Evolutionary conservation across 2,329 filamentous ascomycete species (phyloP).

Genomic region (Cladosporium colombiae): DNA sequence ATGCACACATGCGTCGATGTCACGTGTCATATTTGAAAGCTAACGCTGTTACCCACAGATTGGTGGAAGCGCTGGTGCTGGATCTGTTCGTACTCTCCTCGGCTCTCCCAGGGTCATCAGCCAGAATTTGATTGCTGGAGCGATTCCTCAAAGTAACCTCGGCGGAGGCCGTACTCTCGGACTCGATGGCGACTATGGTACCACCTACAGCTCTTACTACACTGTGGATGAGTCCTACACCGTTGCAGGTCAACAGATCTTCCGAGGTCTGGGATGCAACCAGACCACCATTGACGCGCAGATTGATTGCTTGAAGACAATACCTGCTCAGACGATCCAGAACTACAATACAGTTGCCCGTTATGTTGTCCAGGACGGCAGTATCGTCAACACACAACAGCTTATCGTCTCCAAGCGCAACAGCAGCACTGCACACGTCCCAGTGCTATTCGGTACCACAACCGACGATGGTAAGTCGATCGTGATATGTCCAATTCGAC

Average conservation of each 20-base stretch:
- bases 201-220: constrained; percentile 60
- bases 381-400: constrained; percentile 54
- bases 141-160: constrained; percentile 54
- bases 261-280: constrained; percentile 55
- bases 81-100: constrained; percentile 57
- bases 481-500: background rate
- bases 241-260: constrained; percentile 53
- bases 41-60: constrained; percentile 27
- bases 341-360: constrained; percentile 47
- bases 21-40: background rate
- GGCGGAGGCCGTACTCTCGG: constrained; percentile 60
- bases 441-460: constrained; percentile 58
- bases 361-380: constrained; percentile 61
- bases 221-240: constrained; percentile 56
- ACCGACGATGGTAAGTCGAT: constrained; percentile 50
- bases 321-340: constrained; percentile 48
- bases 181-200: constrained; percentile 57
- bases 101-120: constrained; percentile 51
- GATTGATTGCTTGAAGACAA: constrained; percentile 55
- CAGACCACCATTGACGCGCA: constrained; percentile 47
- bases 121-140: constrained; percentile 46
- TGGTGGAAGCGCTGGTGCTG: constrained; percentile 55
- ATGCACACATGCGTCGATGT: background rate
- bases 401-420: constrained; percentile 49
- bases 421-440: constrained; percentile 50